Evolutionary conservation across 2,329 filamentous ascomycete species (phyloP).

Genomic region (Cercospora zeae-maydis): DNA sequence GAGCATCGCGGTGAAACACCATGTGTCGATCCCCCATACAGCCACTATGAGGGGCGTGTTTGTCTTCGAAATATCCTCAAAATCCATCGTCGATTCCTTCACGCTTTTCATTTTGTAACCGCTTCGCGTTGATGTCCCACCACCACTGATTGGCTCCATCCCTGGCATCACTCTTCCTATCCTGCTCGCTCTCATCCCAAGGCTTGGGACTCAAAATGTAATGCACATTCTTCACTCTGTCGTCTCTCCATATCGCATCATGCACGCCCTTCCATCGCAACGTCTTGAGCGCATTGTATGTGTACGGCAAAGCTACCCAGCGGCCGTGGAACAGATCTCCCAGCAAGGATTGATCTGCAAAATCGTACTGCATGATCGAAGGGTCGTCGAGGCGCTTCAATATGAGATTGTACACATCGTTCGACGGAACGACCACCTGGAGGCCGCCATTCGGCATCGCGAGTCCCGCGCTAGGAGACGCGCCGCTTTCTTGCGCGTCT

Average conservation of each 20-base stretch:
- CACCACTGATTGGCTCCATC: constrained; percentile 57
- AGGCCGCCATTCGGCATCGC: constrained; percentile 60
- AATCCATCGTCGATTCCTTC: constrained; percentile 52
- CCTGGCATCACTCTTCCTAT: constrained; percentile 37
- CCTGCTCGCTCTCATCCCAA: constrained; percentile 54
- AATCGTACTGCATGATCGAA: constrained; percentile 52
- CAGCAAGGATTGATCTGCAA: constrained; percentile 58
- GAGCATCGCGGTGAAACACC: background rate
- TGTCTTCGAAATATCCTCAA: constrained; percentile 28
- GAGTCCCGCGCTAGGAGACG: constrained; percentile 49
- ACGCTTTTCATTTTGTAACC: constrained; percentile 48
- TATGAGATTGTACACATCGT: constrained; percentile 52
- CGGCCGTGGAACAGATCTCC: constrained; percentile 56
- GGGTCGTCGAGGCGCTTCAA: constrained; percentile 45
- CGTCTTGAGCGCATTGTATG: constrained; percentile 62
- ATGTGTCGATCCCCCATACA: background rate
- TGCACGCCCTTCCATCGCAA: constrained; percentile 55
- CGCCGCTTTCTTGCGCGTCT: constrained; percentile 51
- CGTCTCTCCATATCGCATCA: constrained; percentile 58
- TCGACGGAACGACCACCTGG: constrained; percentile 59
- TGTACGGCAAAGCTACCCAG: constrained; percentile 58
- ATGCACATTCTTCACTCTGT: constrained; percentile 60
- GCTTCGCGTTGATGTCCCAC: constrained; percentile 52
- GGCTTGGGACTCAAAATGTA: constrained; percentile 61
- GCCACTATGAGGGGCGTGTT: background rate